Base-by-base conservation (phyloP, 805 yeast genomes). In the Grigorovia humatica region DNA sequence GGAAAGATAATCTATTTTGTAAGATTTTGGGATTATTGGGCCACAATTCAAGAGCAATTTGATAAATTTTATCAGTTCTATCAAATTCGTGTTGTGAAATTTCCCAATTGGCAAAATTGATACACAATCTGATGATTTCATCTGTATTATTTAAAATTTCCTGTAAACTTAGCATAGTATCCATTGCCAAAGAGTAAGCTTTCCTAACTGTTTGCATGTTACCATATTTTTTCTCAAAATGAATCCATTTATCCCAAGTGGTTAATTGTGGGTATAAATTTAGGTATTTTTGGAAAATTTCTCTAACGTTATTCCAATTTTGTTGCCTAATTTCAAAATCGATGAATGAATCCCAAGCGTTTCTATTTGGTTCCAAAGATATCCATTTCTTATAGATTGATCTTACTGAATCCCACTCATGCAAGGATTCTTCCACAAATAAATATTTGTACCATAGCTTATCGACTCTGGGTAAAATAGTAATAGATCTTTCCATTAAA, bases 371-470 rank as follows among this genome's bases (percentile, higher is more conserved):
- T 55, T 79, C 80, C 88, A 95, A 85, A 27, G 72, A 70, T 48
- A 85, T 70, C 99, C 99, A 91, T 52, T 84, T 74, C 53, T 82
- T 81, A 66, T 83, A 90, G 7, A 91, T 73, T 13, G 68, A 66
- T 48, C 95, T 68, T 2, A 83, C 83, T 8, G 83, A 82, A 4
- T 70, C 64, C 43, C 79, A 69, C 60, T 88, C 81, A 43, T 81
- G 82, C 27, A 88, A 68, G 0, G 85, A 76, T 66, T 89, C 97
- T 66, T 89, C 97, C 17, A 90, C 77, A 46, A 84, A 82, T 8
- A 86, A 82, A 61, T 88, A 89, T 54, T 81, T 75, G 62, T 79
- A 86, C 97, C 98, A 91, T 19, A 91, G 69, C 64, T 90, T 90
- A 59, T 85, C 90, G 4, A 84, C 81, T 27, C 87, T 72, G 0